These are phyloP conservation scores for Globisporangium heterothallicum DNA, from an alignment of 352 stramenopile species.

Conservation along the genomic window DNA sequence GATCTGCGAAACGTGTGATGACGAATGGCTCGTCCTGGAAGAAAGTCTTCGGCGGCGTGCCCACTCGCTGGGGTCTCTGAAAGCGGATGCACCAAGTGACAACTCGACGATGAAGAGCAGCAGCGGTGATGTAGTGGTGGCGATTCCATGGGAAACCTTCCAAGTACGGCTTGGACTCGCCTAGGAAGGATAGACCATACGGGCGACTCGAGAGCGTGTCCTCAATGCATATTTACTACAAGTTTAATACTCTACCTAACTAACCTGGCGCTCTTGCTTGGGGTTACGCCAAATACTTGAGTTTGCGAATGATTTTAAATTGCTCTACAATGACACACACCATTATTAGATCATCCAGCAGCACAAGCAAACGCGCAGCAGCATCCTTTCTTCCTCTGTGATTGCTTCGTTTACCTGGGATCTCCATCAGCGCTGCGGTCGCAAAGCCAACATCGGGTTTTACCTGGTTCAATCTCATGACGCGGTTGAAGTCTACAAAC, in stretches of 20 bases:
- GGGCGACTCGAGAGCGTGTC: too few relatives aligned
- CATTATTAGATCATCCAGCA: too few relatives aligned
- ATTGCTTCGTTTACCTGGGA: slow-evolving; percentile 27
- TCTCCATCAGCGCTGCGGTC: slow-evolving; percentile 57
- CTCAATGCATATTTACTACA: too few relatives aligned
- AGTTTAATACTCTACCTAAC: too few relatives aligned
- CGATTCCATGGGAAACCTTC: slow-evolving; percentile 20
- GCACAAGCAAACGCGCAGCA: too few relatives aligned
- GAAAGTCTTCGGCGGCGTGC: slow-evolving; percentile 2
- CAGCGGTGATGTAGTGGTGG: neutral
- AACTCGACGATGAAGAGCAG: neutral
- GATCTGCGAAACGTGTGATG: slow-evolving; percentile 11
- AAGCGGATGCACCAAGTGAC: neutral
- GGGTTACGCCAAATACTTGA: slow-evolving; percentile 28
- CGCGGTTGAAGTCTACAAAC: slow-evolving; percentile 60
- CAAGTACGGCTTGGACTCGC: slow-evolving; percentile 9
- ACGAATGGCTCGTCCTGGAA: slow-evolving; percentile 13
- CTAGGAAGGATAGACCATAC: too few relatives aligned
- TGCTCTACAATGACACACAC: slow-evolving; percentile 23
- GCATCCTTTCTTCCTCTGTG: too few relatives aligned
- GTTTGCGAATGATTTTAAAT: slow-evolving; percentile 42
- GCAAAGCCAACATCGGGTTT: slow-evolving; percentile 65
- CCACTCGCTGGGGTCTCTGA: neutral
- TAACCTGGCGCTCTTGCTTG: neutral
- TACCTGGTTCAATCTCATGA: slow-evolving; percentile 39